Evolutionary conservation across 768 basidiomycete genomes (phyloP).

Genomic region (Calocybe indica): DNA sequence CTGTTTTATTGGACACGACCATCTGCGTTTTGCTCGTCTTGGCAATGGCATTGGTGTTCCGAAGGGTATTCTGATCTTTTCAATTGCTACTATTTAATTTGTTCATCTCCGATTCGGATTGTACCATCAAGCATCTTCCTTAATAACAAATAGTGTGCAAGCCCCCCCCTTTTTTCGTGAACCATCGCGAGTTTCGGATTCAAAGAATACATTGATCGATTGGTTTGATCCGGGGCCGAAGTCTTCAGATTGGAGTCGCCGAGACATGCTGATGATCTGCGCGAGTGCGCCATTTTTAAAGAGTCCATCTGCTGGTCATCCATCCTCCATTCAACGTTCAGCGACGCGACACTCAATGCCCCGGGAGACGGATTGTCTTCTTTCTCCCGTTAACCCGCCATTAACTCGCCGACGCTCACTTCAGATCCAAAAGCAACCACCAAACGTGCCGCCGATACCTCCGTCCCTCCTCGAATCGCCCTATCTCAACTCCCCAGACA

Average conservation of each 20-base stretch:
- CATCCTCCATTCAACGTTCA: too few species aligned
- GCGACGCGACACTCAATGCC: too few species aligned
- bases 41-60: slow-evolving; percentile 61
- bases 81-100: slow-evolving; percentile 7
- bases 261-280: too few species aligned
- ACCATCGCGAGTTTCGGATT: too few species aligned
- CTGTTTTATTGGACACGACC: slow-evolving; percentile 64
- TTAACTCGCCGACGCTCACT: slow-evolving; percentile 29
- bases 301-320: too few species aligned
- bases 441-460: slow-evolving; percentile 41
- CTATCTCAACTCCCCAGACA: slow-evolving; percentile 43
- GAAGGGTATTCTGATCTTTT: slow-evolving; percentile 39
- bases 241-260: too few species aligned
- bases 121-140: too few species aligned
- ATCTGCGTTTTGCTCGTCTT: slow-evolving; percentile 70
- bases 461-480: slow-evolving; percentile 53
- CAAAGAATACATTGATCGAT: too few species aligned
- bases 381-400: slow-evolving; percentile 5
- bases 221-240: too few species aligned
- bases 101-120: neutral
- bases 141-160: too few species aligned
- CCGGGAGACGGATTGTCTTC: neutral
- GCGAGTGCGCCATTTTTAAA: too few species aligned
- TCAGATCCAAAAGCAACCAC: slow-evolving; percentile 25
- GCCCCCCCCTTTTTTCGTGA: too few species aligned